Evolutionary conservation across 768 basidiomycete genomes (phyloP).

Genomic region (Trametes cubensis): DNA sequence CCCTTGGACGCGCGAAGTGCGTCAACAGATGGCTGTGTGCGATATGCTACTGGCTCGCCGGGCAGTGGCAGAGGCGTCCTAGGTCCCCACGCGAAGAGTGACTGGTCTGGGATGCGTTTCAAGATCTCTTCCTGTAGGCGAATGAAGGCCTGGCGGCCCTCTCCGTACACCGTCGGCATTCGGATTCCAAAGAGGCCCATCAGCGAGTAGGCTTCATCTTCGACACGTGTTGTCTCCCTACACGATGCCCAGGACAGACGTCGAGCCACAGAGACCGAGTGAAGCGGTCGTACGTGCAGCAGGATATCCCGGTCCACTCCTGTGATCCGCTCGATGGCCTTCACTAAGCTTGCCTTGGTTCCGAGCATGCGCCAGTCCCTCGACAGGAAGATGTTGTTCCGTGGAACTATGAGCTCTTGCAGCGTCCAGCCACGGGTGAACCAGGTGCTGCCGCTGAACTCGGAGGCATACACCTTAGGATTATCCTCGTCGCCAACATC

Average conservation of each 20-base stretch:
- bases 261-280: background rate
- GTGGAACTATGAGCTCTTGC: background rate
- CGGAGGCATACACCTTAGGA: background rate
- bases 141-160: slow-evolving; percentile 9
- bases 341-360: background rate
- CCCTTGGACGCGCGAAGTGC: background rate
- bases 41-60: background rate
- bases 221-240: background rate
- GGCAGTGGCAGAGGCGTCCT: background rate
- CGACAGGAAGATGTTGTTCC: background rate
- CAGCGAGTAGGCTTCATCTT: slow-evolving; percentile 18
- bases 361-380: background rate
- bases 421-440: background rate
- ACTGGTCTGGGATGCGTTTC: slow-evolving; percentile 14
- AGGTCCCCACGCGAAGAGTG: slow-evolving; percentile 14
- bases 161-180: slow-evolving; percentile 14
- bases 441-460: background rate
- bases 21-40: background rate
- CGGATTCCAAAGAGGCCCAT: slow-evolving; percentile 15
- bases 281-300: background rate
- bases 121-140: slow-evolving; percentile 16
- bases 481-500: background rate
- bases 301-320: background rate
- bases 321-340: background rate
- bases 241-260: background rate